phyloP scores from a whole-genome alignment of 2,329 filamentous ascomycete species.

The Trichoderma hamatum region DNA sequence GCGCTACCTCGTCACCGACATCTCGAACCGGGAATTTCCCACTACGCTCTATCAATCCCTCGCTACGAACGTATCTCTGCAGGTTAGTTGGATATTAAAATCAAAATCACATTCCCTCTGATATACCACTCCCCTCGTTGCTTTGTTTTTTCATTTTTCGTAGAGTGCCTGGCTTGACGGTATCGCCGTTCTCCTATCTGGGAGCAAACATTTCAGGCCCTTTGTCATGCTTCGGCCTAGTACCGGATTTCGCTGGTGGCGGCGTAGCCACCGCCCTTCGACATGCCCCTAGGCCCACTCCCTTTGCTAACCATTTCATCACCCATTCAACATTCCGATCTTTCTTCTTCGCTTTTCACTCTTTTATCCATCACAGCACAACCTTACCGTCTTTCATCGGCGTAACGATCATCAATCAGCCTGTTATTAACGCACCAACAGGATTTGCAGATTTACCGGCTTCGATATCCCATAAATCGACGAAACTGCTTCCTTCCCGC shows the following conservation, averaged over 20 bases:
- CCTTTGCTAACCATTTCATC: conserved; percentile 26
- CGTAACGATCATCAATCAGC: neutral
- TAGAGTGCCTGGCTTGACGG: neutral
- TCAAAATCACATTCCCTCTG: neutral
- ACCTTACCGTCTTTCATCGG: neutral
- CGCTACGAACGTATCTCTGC: conserved; percentile 9
- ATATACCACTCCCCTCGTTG: neutral
- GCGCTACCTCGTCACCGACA: conserved; percentile 27
- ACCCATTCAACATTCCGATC: conserved; percentile 11
- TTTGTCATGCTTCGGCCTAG: conserved; percentile 24
- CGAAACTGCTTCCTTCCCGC: conserved; percentile 30
- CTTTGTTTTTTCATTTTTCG: neutral
- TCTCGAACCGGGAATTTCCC: conserved; percentile 11
- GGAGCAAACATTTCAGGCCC: conserved; percentile 19
- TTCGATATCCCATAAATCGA: conserved; percentile 3
- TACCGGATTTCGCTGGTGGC: conserved; percentile 27
- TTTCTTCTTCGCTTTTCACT: neutral
- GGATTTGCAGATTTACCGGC: conserved; percentile 14
- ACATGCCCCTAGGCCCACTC: conserved; percentile 23
- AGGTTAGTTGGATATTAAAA: conserved; percentile 14
- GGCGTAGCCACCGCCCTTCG: conserved; percentile 23
- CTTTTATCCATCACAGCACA: neutral
- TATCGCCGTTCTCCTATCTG: neutral
- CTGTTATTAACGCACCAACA: neutral
- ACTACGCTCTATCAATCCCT: neutral